Percentiles rank a stretch among this genome's conserved stretches.
Evolutionary conservation across 2,329 filamentous ascomycete genomes (phyloP).

Genomic region (Neonectria ditissima): DNA sequence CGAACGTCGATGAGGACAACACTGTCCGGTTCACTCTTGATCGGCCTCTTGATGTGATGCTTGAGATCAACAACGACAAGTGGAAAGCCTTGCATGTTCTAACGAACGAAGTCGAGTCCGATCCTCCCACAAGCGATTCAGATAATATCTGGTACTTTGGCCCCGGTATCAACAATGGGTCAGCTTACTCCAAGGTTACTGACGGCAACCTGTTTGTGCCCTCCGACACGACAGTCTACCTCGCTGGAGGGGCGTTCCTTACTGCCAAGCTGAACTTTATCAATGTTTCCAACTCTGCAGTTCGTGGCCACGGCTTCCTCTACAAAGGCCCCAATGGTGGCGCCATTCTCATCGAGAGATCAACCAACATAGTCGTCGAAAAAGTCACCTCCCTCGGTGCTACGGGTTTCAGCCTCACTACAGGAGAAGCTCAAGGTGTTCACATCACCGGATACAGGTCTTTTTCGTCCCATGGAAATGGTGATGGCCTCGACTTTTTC

Average conservation of each 20-base stretch:
- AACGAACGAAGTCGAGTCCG: slow-evolving; percentile 37
- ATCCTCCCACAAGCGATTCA: slow-evolving; percentile 28
- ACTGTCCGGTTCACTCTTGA: slow-evolving; percentile 21
- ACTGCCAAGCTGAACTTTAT: slow-evolving; percentile 37
- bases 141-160: slow-evolving; percentile 43
- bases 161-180: slow-evolving; percentile 39
- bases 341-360: slow-evolving; percentile 26
- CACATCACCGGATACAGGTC: slow-evolving; percentile 36
- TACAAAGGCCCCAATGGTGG: slow-evolving; percentile 23
- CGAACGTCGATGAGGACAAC: slow-evolving; percentile 3
- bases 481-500: slow-evolving; percentile 45
- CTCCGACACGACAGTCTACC: slow-evolving; percentile 32
- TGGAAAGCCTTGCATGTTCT: slow-evolving; percentile 45
- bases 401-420: slow-evolving; percentile 33
- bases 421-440: slow-evolving; percentile 35
- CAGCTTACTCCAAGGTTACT: slow-evolving; percentile 31
- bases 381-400: slow-evolving; percentile 35
- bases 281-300: slow-evolving; percentile 17
- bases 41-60: slow-evolving; percentile 28
- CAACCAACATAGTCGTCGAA: slow-evolving; percentile 37
- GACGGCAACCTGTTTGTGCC: slow-evolving; percentile 31
- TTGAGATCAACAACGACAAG: slow-evolving; percentile 44
- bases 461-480: slow-evolving; percentile 37
- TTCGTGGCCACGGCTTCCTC: slow-evolving; percentile 43
- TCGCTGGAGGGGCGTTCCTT: slow-evolving; percentile 33